These are phyloP conservation scores for Volvox reticuliferus DNA, from an alignment of 139 green algal species.

Conservation along the genomic window DNA sequence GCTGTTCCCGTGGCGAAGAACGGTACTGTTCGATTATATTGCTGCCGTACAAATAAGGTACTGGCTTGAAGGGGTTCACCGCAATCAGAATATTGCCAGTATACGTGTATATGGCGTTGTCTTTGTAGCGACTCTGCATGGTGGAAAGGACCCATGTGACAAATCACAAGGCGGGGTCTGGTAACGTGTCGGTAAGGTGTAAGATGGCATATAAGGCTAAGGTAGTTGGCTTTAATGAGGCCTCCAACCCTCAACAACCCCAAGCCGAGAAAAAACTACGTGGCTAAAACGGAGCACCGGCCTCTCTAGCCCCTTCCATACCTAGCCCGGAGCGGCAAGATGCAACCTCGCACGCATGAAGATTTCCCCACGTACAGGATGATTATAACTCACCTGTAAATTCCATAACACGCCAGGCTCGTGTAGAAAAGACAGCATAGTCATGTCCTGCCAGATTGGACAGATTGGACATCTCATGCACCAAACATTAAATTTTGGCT, in stretches of 20 bases:
- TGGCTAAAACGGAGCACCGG: too few relatives aligned
- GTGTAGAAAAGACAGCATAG: constrained; percentile 94
- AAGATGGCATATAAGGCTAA: background rate
- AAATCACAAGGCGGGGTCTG: too few relatives aligned
- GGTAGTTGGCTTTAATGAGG: background rate
- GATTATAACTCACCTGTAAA: constrained; percentile 54
- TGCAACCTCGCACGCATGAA: too few relatives aligned
- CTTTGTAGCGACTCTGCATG: constrained; percentile 72
- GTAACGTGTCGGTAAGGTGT: background rate
- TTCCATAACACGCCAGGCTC: constrained; percentile 96
- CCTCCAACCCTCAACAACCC: too few relatives aligned
- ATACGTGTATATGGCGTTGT: constrained; percentile 94
- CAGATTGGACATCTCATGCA: background rate
- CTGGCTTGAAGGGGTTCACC: constrained; percentile 87
- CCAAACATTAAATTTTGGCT: too few relatives aligned
- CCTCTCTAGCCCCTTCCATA: too few relatives aligned
- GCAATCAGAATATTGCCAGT: constrained; percentile 93
- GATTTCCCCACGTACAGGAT: too few relatives aligned
- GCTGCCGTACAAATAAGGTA: constrained; percentile 86
- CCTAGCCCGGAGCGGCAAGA: too few relatives aligned
- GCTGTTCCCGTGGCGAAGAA: constrained; percentile 78
- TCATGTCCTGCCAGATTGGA: constrained; percentile 93
- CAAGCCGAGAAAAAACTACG: too few relatives aligned
- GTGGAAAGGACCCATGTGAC: background rate
- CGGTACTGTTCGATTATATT: constrained; percentile 92